Evolutionary conservation across 441 rosid species (phyloP), one percentile per base, ranked within the genome.

Genomic region (Populus hybrid): DNA sequence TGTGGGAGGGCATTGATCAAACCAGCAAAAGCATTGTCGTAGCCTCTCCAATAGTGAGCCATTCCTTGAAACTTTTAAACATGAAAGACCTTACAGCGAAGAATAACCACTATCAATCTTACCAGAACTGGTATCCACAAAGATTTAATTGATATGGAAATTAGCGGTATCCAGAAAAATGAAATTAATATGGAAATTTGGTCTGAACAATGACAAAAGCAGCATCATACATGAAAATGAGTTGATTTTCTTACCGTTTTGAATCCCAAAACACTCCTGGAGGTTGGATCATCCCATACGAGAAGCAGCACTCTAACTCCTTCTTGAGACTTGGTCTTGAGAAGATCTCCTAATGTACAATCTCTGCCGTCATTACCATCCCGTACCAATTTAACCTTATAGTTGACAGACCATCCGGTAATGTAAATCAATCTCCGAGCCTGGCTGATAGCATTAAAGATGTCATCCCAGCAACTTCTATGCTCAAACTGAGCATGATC

Each of bases 271-370:
- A 93, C 89, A 88, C 87, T 90, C 81, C 89, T 87, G 16, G 99
- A 96, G 86, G 98, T 94, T 57, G 98, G 98, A 79, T 96, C 99
- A 89, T 96, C 99, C 99, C 99, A 96, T 74, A 96, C 78, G 70
- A 94, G 95, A 70, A 94, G 97, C 82, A 96, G 88, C 72, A 96
- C 99, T 74, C 98, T 88, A 24, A 94, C 98, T 68, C 98, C 99
- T 89, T 96, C 98, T 79, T 87, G 96, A 75, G 99, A 94, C 88
- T 91, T 96, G 57, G 85, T 74, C 83, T 87, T 91, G 54, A 96
- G 85, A 83, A 96, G 92, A 71, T 96, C 96, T 61, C 99, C 99
- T 35, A 96, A 84, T 8, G 92, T 83, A 80, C 82, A 67, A 73
- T 83, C 86, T 6, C 85, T 83, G 20, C 78, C 88, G 18, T 81